A percentile compares a stretch with the other conserved stretches of the same genome.
Conservation (phyloP, 345 rosid species). For the Eucalyptus viminalis region DNA sequence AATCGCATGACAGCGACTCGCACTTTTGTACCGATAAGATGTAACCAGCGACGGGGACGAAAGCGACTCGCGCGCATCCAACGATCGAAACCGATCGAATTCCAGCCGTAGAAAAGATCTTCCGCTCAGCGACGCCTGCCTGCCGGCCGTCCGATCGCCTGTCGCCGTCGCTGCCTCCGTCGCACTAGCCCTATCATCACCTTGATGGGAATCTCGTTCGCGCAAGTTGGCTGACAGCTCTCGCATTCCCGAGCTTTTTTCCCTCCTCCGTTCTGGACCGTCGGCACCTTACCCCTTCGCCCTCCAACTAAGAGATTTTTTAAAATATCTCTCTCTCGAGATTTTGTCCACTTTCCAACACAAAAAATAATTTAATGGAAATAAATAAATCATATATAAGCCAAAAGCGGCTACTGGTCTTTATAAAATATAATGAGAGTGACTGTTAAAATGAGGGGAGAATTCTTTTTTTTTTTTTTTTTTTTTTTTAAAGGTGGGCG, state of each 20-base stretch:
- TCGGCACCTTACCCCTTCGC: slow-evolving; percentile 8
- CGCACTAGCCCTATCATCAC: neutral
- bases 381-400: neutral
- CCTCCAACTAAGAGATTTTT: neutral
- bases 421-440: neutral
- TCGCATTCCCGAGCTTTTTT: neutral
- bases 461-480: too few relatives aligned
- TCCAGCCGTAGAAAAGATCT: neutral
- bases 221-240: neutral
- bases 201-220: neutral
- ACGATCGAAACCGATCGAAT: neutral
- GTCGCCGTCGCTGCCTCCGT: neutral
- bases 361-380: neutral
- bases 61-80: neutral
- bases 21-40: neutral
- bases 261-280: slow-evolving; percentile 25
- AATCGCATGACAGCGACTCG: neutral
- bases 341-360: neutral
- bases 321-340: neutral
- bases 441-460: neutral
- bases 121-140: neutral
- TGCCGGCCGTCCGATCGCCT: neutral
- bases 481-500: neutral
- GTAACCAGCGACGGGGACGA: neutral
- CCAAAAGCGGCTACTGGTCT: neutral